phyloP scores from a whole-genome alignment of 2,329 filamentous ascomycete species.

The Aspergillus bombycis region DNA sequence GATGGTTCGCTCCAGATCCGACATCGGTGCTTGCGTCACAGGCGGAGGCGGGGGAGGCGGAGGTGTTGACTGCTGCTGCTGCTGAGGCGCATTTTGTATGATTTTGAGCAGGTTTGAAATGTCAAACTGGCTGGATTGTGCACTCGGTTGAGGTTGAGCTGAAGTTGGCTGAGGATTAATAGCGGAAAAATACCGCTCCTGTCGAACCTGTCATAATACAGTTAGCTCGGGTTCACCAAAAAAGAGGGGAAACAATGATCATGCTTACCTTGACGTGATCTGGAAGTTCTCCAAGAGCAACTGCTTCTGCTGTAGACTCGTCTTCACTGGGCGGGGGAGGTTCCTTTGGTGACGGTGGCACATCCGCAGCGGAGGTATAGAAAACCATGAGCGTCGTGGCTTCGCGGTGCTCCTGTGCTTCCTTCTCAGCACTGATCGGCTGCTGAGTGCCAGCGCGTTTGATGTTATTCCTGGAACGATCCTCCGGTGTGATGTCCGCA shows the following conservation, averaged over 20 bases:
- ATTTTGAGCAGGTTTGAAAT: conserved; percentile 47
- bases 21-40: conserved; percentile 23
- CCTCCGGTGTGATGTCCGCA: conserved; percentile 36
- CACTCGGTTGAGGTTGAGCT: conserved; percentile 26
- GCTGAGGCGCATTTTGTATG: conserved; percentile 39
- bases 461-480: conserved; percentile 42
- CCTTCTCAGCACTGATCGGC: conserved; percentile 45
- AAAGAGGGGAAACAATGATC: background rate
- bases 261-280: conserved; percentile 44
- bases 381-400: conserved; percentile 52
- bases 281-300: conserved; percentile 47
- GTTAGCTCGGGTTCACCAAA: conserved; percentile 7
- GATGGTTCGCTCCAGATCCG: conserved; percentile 41
- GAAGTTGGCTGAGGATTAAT: conserved; percentile 35
- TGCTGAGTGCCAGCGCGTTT: conserved; percentile 47
- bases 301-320: conserved; percentile 38
- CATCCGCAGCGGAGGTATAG: conserved; percentile 49
- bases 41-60: conserved; percentile 33
- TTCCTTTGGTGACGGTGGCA: conserved; percentile 52
- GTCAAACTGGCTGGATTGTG: conserved; percentile 36
- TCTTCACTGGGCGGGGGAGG: conserved; percentile 43
- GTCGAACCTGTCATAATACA: conserved; percentile 37
- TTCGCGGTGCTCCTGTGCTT: conserved; percentile 51
- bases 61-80: conserved; percentile 34
- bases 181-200: conserved; percentile 45